phyloP scores from a whole-genome alignment of 805 yeast species.

The Zygoascus ofunaensis region DNA sequence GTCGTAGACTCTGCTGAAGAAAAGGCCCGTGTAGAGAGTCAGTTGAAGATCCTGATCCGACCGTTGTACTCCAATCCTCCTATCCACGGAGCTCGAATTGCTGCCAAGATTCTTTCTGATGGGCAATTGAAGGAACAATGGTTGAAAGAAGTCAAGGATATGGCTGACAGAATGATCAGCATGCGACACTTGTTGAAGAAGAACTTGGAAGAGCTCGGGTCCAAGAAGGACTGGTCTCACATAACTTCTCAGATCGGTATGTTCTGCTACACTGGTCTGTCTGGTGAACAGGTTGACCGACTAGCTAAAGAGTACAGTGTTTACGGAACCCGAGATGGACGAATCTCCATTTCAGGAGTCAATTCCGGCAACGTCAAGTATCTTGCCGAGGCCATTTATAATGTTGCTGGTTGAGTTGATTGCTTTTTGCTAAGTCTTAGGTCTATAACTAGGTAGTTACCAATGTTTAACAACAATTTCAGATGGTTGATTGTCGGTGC shows the following conservation, averaged over 20 bases:
- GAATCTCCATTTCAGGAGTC: constrained; percentile 85
- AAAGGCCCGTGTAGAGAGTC: constrained; percentile 54
- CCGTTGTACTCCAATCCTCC: constrained; percentile 92
- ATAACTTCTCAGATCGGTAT: constrained; percentile 86
- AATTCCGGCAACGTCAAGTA: constrained; percentile 66
- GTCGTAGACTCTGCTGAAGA: constrained; percentile 41
- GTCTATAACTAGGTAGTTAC: not conserved
- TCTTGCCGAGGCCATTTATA: constrained; percentile 32
- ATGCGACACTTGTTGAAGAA: constrained; percentile 61
- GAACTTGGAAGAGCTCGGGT: constrained; percentile 45
- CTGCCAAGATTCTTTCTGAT: constrained; percentile 60
- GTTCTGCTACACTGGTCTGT: constrained; percentile 88
- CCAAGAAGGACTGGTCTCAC: constrained; percentile 74
- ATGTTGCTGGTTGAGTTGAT: constrained; percentile 22
- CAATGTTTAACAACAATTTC: too few relatives aligned
- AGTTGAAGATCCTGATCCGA: constrained; percentile 73
- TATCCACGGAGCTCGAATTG: constrained; percentile 86
- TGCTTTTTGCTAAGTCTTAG: too few relatives aligned
- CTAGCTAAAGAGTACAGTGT: constrained; percentile 66
- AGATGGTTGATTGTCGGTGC: too few relatives aligned
- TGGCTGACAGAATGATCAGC: constrained; percentile 68
- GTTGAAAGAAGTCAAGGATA: constrained; percentile 68
- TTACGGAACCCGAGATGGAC: constrained; percentile 83
- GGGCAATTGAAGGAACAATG: constrained; percentile 57
- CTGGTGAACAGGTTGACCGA: constrained; percentile 56